Percentiles rank a stretch among this genome's conserved stretches.
Evolutionary conservation across 306 rosid species (phyloP).

Genomic region (Corylus avellana): DNA sequence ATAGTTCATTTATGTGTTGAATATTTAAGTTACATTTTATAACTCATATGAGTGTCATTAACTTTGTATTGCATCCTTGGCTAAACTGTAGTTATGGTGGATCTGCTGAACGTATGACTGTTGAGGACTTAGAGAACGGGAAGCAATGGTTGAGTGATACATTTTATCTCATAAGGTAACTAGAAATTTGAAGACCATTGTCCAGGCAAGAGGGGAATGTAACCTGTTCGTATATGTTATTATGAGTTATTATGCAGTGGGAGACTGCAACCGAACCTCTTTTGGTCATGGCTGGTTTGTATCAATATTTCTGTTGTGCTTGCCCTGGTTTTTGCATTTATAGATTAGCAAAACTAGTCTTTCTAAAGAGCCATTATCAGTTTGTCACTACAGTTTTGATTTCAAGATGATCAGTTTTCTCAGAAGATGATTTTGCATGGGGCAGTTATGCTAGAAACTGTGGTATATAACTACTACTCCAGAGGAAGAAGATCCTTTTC

Average conservation of each 20-base stretch:
- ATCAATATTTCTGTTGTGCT: not conserved
- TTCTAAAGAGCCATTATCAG: not conserved
- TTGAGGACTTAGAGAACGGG: conserved; percentile 72
- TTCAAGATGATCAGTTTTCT: conserved; percentile 10
- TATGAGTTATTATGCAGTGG: not conserved
- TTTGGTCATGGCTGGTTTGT: not conserved
- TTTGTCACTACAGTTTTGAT: not conserved
- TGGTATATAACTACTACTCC: not conserved
- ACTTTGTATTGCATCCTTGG: conserved; percentile 21
- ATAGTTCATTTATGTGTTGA: too few species aligned
- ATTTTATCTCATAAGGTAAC: conserved; percentile 80
- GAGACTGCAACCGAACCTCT: not conserved
- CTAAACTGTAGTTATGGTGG: conserved; percentile 57
- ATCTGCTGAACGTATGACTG: conserved; percentile 60
- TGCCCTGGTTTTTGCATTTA: not conserved
- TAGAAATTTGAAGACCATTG: conserved; percentile 7
- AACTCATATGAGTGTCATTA: too few species aligned
- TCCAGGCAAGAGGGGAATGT: conserved; percentile 15
- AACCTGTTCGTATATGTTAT: conserved; percentile 11
- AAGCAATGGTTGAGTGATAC: conserved; percentile 78
- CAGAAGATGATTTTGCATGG: not conserved
- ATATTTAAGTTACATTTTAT: too few species aligned
- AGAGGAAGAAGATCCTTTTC: not conserved
- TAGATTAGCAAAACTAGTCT: not conserved
- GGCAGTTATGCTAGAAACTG: conserved; percentile 2